Evolutionary conservation across 257 asterid genomes (phyloP).

Genomic region (Cynanchum wilfordii): DNA sequence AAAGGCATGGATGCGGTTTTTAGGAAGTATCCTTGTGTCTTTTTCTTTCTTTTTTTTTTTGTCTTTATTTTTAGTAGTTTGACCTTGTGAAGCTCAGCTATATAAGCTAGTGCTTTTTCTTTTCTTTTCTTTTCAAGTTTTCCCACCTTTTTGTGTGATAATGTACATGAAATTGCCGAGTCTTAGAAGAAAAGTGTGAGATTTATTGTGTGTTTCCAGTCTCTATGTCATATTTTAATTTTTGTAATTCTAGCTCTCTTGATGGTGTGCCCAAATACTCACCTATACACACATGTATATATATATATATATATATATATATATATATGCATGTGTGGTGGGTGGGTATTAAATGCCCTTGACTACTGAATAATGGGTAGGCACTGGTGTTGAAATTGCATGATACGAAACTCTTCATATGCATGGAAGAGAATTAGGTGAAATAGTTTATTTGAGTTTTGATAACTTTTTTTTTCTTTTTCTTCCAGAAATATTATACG

Average conservation of each 20-base stretch:
- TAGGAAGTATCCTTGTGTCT: constrained; percentile 64
- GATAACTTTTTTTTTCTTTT: too few species aligned
- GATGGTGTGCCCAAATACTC: not conserved
- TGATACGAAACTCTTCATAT: too few species aligned
- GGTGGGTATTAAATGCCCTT: too few species aligned
- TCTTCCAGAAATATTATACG: too few species aligned
- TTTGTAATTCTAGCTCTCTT: not conserved
- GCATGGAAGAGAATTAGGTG: too few species aligned
- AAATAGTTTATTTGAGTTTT: too few species aligned
- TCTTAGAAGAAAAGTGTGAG: constrained; percentile 21
- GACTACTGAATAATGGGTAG: too few species aligned
- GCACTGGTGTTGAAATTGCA: too few species aligned
- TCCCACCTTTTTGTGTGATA: constrained; percentile 16
- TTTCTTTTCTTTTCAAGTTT: not conserved
- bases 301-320: too few species aligned
- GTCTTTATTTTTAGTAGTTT: constrained; percentile 2
- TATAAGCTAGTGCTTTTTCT: constrained; percentile 15
- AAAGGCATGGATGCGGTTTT: constrained; percentile 79
- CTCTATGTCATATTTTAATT: not conserved
- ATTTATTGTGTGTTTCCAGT: constrained; percentile 4
- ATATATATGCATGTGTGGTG: too few species aligned
- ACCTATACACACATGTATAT: too few species aligned
- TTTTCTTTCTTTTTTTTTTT: not conserved
- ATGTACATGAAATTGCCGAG: constrained; percentile 29
- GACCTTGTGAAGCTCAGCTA: constrained; percentile 19